Percentiles rank a stretch among this genome's conserved stretches.
Conservation (phyloP, 73 alveolate species). For the Paramecium sexaurelia region DNA sequence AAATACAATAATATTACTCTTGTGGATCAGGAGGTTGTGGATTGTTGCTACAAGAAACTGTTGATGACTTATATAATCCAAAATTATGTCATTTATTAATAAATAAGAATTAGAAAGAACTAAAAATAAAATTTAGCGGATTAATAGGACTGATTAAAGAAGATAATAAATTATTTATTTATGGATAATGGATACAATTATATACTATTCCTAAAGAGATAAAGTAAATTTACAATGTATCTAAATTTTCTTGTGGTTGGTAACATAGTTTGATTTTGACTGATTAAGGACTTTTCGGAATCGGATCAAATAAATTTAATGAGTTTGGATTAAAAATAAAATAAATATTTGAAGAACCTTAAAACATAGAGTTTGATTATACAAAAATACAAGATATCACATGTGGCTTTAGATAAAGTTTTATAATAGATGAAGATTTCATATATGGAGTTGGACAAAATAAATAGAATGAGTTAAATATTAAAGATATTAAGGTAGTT, state of each 20-base stretch:
- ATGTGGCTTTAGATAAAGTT: slow-evolving; percentile 72
- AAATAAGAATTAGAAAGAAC: not conserved
- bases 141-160: not conserved
- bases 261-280: slow-evolving; percentile 66
- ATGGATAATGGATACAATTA: not conserved
- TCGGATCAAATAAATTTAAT: slow-evolving; percentile 70
- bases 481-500: not conserved
- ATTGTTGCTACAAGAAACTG: not conserved
- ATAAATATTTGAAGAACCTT: slow-evolving; percentile 10
- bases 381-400: not conserved
- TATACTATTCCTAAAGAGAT: slow-evolving; percentile 52
- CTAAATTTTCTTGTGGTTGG: slow-evolving; percentile 70
- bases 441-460: slow-evolving; percentile 73
- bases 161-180: slow-evolving; percentile 5
- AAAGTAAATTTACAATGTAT: not conserved
- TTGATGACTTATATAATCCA: not conserved
- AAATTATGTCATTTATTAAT: not conserved
- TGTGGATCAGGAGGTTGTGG: slow-evolving; percentile 26
- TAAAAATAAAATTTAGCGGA: slow-evolving; percentile 38
- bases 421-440: slow-evolving; percentile 11
- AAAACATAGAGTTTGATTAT: not conserved
- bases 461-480: slow-evolving; percentile 64
- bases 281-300: slow-evolving; percentile 45
- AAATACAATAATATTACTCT: not conserved
- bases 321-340: slow-evolving; percentile 48